phyloP scores from a whole-genome alignment of 2,329 filamentous ascomycete species.

The Cladophialophora psammophila region DNA sequence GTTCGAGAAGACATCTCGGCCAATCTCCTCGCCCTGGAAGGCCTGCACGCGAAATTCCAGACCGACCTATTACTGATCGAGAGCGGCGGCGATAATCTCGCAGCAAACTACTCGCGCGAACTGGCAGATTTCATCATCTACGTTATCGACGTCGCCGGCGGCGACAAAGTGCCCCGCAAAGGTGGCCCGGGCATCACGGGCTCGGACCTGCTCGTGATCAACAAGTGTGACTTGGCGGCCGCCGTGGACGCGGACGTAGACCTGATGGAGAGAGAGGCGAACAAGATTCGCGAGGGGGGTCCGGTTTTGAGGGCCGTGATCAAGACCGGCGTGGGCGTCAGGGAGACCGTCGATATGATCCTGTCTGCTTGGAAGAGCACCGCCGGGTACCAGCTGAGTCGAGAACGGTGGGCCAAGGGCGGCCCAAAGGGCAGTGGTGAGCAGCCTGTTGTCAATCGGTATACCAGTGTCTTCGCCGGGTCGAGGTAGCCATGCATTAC shows the following conservation, averaged over 20 bases:
- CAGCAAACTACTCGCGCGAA: slow-evolving; percentile 94
- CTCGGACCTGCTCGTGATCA: slow-evolving; percentile 90
- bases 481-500: neutral
- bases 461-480: slow-evolving; percentile 22
- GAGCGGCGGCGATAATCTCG: slow-evolving; percentile 93
- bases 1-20: slow-evolving; percentile 95
- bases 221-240: slow-evolving; percentile 95
- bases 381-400: slow-evolving; percentile 67
- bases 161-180: slow-evolving; percentile 96
- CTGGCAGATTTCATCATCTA: slow-evolving; percentile 98
- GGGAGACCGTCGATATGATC: slow-evolving; percentile 87
- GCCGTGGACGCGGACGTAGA: slow-evolving; percentile 86
- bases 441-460: slow-evolving; percentile 32
- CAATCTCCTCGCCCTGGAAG: slow-evolving; percentile 91
- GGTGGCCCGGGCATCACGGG: slow-evolving; percentile 97
- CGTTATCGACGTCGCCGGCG: slow-evolving; percentile 95
- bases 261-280: slow-evolving; percentile 93
- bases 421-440: slow-evolving; percentile 44
- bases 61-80: slow-evolving; percentile 92
- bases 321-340: slow-evolving; percentile 86
- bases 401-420: slow-evolving; percentile 54
- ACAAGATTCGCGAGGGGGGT: slow-evolving; percentile 93
- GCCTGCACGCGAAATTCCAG: slow-evolving; percentile 79
- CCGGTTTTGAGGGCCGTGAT: slow-evolving; percentile 97
- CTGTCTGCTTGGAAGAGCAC: slow-evolving; percentile 91